A percentile compares a stretch with the other conserved stretches of the same genome.
These are phyloP conservation scores for Chalaropsis ovoidea DNA, from an alignment of 2,329 filamentous ascomycete species.

Conservation along the genomic window DNA sequence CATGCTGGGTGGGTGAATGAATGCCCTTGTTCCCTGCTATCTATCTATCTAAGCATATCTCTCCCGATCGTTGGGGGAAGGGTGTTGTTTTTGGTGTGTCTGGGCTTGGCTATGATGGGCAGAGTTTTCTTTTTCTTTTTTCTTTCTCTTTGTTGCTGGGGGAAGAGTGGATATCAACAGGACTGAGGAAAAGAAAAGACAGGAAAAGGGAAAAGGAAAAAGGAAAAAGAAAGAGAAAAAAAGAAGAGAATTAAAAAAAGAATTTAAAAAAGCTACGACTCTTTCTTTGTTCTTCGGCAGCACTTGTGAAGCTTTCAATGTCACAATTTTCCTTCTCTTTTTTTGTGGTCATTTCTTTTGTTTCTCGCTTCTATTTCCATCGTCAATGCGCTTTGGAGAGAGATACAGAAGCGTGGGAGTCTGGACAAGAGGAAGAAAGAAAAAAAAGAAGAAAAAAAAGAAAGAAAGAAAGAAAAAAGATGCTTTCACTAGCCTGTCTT, in stretches of 20 bases:
- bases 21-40: background rate
- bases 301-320: too few species aligned
- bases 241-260: background rate
- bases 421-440: background rate
- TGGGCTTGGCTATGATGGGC: background rate
- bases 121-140: background rate
- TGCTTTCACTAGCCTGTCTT: too few species aligned
- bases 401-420: background rate
- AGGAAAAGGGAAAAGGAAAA: background rate
- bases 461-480: background rate
- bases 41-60: background rate
- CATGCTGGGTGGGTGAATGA: background rate
- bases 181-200: background rate
- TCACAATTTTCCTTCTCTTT: too few species aligned
- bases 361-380: background rate
- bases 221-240: background rate
- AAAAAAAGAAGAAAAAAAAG: background rate
- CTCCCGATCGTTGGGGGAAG: background rate
- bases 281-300: background rate
- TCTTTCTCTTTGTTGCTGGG: too few species aligned
- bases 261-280: background rate
- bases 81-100: background rate
- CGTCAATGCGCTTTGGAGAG: background rate
- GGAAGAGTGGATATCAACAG: background rate
- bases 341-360: background rate